These are phyloP conservation scores for Lachnellula subtilissima DNA, from an alignment of 2,329 filamentous ascomycete species.

Conservation along the genomic window DNA sequence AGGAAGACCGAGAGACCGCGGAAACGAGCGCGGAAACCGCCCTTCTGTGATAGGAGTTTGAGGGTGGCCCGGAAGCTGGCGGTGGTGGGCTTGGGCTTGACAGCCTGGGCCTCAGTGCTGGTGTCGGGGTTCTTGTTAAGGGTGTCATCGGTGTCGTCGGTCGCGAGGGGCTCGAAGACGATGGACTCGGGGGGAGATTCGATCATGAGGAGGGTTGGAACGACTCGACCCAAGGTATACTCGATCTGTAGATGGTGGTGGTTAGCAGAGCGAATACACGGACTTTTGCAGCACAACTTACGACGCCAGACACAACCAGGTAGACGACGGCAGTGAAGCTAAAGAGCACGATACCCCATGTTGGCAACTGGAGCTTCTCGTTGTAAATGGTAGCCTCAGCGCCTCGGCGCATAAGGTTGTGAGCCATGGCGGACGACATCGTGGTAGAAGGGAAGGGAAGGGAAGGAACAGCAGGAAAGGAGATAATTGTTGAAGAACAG, in stretches of 20 bases:
- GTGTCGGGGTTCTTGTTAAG: conserved; percentile 19
- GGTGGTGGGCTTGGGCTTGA: conserved; percentile 55
- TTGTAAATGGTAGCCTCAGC: not conserved
- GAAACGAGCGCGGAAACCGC: conserved; percentile 62
- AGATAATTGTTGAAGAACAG: not conserved
- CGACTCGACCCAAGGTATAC: conserved; percentile 56
- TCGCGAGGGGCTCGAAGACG: conserved; percentile 40
- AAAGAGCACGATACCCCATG: not conserved
- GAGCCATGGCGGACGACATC: not conserved
- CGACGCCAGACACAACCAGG: not conserved
- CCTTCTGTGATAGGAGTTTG: conserved; percentile 56
- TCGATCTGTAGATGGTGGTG: conserved; percentile 32
- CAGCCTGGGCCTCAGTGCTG: conserved; percentile 39
- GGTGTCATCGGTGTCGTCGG: conserved; percentile 30
- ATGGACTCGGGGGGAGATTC: conserved; percentile 50
- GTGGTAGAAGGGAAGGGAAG: not conserved
- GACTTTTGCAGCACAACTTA: not conserved
- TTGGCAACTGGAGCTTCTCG: not conserved
- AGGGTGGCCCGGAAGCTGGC: conserved; percentile 53
- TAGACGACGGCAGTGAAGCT: not conserved
- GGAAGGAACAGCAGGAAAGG: not conserved
- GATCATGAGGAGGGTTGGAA: conserved; percentile 59
- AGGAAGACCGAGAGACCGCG: conserved; percentile 57
- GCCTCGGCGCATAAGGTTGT: not conserved
- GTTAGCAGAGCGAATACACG: not conserved